Conservation (phyloP, 352 stramenopile genomes). For the Phytophthora foliorum region DNA sequence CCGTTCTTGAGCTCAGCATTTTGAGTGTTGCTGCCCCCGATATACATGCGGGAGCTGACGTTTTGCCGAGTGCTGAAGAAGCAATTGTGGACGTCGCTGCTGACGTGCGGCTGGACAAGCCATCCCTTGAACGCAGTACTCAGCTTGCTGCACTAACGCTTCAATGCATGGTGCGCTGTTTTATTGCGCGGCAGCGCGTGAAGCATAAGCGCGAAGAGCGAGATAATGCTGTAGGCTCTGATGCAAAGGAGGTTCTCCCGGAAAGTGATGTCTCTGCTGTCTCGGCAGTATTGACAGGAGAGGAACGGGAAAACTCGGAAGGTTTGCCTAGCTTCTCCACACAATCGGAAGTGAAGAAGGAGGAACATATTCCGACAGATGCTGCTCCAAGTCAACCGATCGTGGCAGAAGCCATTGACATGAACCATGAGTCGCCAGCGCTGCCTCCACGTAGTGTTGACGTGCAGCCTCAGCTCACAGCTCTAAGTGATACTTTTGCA, state of each 20-base stretch:
- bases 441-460: not conserved
- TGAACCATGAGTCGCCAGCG: not conserved
- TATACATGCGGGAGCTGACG: not conserved
- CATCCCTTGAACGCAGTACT: not conserved
- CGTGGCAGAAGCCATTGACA: not conserved
- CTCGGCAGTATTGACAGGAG: not conserved
- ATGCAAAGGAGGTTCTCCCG: not conserved
- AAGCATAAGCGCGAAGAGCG: conserved; percentile 33
- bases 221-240: not conserved
- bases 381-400: not conserved
- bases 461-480: not conserved
- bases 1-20: not conserved
- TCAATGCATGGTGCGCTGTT: conserved; percentile 53
- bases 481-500: not conserved
- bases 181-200: conserved; percentile 40
- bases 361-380: not conserved
- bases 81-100: not conserved
- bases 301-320: not conserved
- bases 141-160: conserved; percentile 44
- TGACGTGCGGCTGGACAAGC: not conserved
- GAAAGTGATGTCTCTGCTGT: not conserved
- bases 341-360: not conserved
- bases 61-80: not conserved
- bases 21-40: not conserved
- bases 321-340: not conserved